These are phyloP conservation scores for Scenedesmus sp. DNA, from an alignment of 163 green algal species.

Conservation along the genomic window DNA sequence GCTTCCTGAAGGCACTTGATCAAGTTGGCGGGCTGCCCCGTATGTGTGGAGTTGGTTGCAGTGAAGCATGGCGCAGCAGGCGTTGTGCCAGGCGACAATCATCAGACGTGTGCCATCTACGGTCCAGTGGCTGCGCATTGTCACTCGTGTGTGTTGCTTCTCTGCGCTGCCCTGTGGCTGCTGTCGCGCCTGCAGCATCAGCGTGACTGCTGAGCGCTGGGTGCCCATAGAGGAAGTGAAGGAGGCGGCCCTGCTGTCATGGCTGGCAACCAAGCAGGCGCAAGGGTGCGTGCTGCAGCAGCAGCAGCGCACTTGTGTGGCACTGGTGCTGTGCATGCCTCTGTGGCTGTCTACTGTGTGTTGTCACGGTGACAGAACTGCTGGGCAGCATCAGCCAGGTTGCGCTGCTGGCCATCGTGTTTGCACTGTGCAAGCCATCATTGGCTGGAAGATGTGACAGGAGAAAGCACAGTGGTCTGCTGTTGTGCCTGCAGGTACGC, in stretches of 20 bases:
- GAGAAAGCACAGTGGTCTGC: background rate
- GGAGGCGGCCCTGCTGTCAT: constrained; percentile 74
- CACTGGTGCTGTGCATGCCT: background rate
- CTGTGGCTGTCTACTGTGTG: no score
- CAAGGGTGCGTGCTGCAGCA: constrained; percentile 65
- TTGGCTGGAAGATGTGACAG: background rate
- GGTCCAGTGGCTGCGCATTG: background rate
- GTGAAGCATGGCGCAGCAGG: no score
- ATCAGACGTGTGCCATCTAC: no score
- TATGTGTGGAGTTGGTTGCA: no score
- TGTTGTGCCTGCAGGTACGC: constrained; percentile 70
- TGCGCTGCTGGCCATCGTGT: no score
- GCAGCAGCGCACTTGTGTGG: background rate
- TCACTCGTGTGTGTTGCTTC: background rate
- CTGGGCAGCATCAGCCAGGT: background rate
- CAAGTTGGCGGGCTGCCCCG: no score
- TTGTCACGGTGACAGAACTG: no score
- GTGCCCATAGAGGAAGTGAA: constrained; percentile 60
- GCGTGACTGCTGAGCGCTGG: constrained; percentile 74
- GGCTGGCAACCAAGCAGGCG: constrained; percentile 71
- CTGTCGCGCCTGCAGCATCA: constrained; percentile 72
- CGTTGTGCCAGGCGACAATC: no score
- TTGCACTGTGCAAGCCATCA: no score
- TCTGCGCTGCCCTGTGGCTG: constrained; percentile 78
- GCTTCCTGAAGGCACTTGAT: no score